Percentiles rank a stretch among this genome's conserved stretches.
phyloP scores from a whole-genome alignment of 2,329 filamentous ascomycete genomes.

The Thielaviopsis punctulata region DNA sequence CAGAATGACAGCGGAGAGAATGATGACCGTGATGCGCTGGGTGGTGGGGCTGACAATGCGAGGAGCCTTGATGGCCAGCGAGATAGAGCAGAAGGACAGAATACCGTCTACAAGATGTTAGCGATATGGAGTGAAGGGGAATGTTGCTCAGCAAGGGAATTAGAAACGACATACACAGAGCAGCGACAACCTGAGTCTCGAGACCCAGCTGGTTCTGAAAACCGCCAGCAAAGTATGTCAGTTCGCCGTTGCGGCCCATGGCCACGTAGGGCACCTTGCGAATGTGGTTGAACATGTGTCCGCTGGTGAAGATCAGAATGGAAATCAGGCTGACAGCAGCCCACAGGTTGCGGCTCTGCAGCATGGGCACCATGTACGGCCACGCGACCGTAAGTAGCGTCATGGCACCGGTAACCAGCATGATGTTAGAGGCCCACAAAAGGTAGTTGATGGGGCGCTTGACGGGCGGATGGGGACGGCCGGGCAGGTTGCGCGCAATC shows the following conservation, averaged over 20 bases:
- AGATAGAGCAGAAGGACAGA: conserved; percentile 77
- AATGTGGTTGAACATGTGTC: conserved; percentile 99
- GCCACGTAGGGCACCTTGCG: conserved; percentile 85
- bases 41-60: conserved; percentile 58
- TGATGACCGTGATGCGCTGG: conserved; percentile 66
- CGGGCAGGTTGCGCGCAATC: conserved; percentile 63
- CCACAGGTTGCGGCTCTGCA: conserved; percentile 90
- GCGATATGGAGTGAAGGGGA: conserved; percentile 9
- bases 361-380: conserved; percentile 62
- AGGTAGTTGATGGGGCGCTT: conserved; percentile 77
- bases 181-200: conserved; percentile 88
- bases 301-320: conserved; percentile 84
- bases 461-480: conserved; percentile 59
- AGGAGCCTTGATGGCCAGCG: conserved; percentile 84
- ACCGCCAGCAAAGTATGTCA: conserved; percentile 77
- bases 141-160: neutral
- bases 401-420: conserved; percentile 49
- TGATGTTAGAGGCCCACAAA: conserved; percentile 50
- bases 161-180: conserved; percentile 55
- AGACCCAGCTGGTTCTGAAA: conserved; percentile 90
- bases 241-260: conserved; percentile 66
- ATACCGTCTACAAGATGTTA: conserved; percentile 41
- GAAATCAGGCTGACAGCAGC: conserved; percentile 74
- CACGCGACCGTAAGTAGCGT: conserved; percentile 55
- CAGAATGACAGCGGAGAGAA: conserved; percentile 63